Base-by-base conservation (phyloP, 352 stramenopile genomes). In the Globisporangium nodosum region DNA sequence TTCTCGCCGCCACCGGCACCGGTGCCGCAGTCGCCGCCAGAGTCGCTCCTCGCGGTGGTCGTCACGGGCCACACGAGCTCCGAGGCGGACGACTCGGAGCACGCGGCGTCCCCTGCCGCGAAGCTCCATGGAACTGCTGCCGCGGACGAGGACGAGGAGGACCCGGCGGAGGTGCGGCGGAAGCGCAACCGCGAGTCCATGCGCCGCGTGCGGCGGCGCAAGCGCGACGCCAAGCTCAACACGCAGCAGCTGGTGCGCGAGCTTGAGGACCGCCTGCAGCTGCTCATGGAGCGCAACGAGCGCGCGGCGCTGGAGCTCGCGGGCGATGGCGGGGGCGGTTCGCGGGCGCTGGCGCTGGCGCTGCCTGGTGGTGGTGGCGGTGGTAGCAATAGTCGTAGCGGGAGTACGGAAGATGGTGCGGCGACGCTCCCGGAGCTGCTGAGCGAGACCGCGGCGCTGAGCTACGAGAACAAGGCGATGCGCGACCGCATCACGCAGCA, bases 171-270 rank as follows among this genome's bases (percentile, higher is more conserved):
- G 37, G 11, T 40, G 20, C 61, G 65, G 12, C 66, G 66, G 2
- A 58, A 59, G 53, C 66, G 66, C 54, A 73, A 73, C 40, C 63
- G 66, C 24, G 66, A 73, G 40, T 66, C 58, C 50, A 73, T 73
- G 66, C 66, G 60, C 6, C 66, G 63, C 40, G 63, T 61, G 46
- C 62, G 63, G 5, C 52, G 35, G 51, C 62, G 66, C 46, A 64
- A 70, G 45, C 42, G 16, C 42, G 42, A 27, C 42, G 42, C 40
- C 15, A 4, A 21, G 40, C 13, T 20, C 40, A n/a, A 47, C 40
- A 47, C 3, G 40, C 40, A 47, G 40, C 40, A 47, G 5, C 13
- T 21, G 18, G 40, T 47, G 18, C 15, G 18, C 40, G 40, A 47
- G 13, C 40, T 47, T 11, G 40, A 47, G 40, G 15, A 9, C 40